Base-by-base conservation (phyloP, 768 basidiomycete species). In the Plicaturopsis crispa region DNA sequence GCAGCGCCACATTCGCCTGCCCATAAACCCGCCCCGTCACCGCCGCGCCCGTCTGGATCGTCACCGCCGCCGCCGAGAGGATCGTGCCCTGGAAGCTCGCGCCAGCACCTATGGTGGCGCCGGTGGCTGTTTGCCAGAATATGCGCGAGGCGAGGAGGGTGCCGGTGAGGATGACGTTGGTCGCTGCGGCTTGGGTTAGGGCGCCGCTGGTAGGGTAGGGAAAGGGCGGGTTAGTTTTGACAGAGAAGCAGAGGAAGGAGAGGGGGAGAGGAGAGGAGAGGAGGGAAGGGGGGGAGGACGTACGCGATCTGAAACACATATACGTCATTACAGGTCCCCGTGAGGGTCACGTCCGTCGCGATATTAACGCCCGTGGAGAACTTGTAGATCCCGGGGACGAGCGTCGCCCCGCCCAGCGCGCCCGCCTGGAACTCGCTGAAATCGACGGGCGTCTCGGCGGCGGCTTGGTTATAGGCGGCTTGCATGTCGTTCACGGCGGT, bases 351-450 rank as follows among this genome's bases (percentile, higher is more conserved):
- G 24, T 38, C 35, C 31, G 41, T 44, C 13, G 44, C 31, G 11
- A 47, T 38, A 23, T 8, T 47, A 13, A 54, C 48, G 13, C 18
- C 41, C 10, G 30, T 43, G 6, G 45, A 26, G 37, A 40, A 53
- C 26, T 45, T 49, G 38, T 53, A 53, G 11, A 53, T 31, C 14
- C 52, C 52, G 10, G 48, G 49, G n/a, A 28, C 26, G 6, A 52
- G 36, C 13, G 37, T 44, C 14, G 39, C 33, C n/a, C 51, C 51
- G 21, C 50, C 44, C 24, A 54, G 43, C 23, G 24, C 36, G 26
- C 26, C 50, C 16, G 32, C 14, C 21, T 31, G 45, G 20, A 53
- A 38, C 31, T 53, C 45, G 16, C 20, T 24, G 33, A 51, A 54
- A 37, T 41, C 31, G 1, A 50, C 48, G 21, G 37, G 38, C 8